phyloP scores from a whole-genome alignment of 208 protist species.

The Leishmania tarentolae region DNA sequence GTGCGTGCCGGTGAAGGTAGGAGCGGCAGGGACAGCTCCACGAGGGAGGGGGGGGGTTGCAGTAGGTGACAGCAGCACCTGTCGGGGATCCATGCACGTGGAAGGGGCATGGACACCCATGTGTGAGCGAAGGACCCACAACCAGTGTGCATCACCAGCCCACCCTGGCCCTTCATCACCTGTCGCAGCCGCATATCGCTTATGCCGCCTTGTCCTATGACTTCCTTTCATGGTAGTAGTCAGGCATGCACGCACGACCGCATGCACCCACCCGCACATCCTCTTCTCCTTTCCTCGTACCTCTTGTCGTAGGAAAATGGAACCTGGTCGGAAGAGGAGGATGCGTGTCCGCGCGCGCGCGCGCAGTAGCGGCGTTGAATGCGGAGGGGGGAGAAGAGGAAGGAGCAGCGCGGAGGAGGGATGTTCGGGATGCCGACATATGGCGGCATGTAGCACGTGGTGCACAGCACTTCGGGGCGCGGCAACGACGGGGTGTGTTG shows the following conservation, averaged over 20 bases:
- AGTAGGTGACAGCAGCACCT: neutral
- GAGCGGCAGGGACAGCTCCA: neutral
- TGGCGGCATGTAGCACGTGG: neutral
- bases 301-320: neutral
- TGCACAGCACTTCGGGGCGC: neutral
- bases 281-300: neutral
- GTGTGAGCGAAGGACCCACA: neutral
- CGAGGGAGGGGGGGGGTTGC: neutral
- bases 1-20: neutral
- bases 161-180: neutral
- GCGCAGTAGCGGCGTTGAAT: neutral
- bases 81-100: neutral
- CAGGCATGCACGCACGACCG: neutral
- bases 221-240: neutral
- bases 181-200: neutral
- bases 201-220: neutral
- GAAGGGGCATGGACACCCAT: neutral
- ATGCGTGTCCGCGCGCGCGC: neutral
- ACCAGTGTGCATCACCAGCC: neutral
- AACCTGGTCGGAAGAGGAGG: neutral
- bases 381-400: no score
- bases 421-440: neutral
- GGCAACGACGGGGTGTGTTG: neutral
- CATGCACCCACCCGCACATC: neutral
- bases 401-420: neutral